Evolutionary conservation across 768 basidiomycete species (phyloP).

Genomic region (Hericium erinaceus): DNA sequence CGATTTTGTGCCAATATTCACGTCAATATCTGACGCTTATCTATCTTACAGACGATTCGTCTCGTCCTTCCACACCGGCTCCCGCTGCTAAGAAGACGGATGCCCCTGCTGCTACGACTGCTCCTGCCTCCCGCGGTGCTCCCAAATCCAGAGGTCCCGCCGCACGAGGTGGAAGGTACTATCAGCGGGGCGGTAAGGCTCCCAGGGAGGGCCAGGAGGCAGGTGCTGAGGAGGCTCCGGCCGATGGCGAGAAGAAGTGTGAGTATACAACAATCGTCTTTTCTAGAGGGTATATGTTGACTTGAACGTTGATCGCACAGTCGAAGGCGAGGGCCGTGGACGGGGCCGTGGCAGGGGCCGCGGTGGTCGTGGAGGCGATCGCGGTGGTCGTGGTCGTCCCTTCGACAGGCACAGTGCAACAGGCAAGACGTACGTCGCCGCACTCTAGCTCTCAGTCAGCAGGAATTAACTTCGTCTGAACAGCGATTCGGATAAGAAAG

Average conservation of each 20-base stretch:
- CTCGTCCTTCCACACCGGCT: conserved; percentile 34
- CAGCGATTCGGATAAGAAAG: conserved; percentile 92
- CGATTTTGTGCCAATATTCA: background rate
- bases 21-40: background rate
- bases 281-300: background rate
- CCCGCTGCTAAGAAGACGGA: conserved; percentile 21
- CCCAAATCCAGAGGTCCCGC: conserved; percentile 53
- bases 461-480: conserved; percentile 9
- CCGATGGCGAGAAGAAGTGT: conserved; percentile 27
- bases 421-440: conserved; percentile 59
- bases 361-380: conserved; percentile 40
- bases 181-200: conserved; percentile 49
- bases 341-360: conserved; percentile 31
- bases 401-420: conserved; percentile 85
- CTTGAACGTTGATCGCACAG: conserved; percentile 9
- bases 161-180: conserved; percentile 62
- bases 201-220: conserved; percentile 32
- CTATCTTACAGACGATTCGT: conserved; percentile 33
- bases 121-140: conserved; percentile 28
- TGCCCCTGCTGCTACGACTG: conserved; percentile 19
- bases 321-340: conserved; percentile 36
- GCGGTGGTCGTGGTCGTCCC: conserved; percentile 59
- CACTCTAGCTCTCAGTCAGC: background rate
- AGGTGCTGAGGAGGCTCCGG: conserved; percentile 27
- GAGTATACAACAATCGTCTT: conserved; percentile 3